Percentiles rank a stretch among this genome's conserved stretches.
Conservation (phyloP, 2,329 filamentous ascomycete species). For the Penicillium sp. region DNA sequence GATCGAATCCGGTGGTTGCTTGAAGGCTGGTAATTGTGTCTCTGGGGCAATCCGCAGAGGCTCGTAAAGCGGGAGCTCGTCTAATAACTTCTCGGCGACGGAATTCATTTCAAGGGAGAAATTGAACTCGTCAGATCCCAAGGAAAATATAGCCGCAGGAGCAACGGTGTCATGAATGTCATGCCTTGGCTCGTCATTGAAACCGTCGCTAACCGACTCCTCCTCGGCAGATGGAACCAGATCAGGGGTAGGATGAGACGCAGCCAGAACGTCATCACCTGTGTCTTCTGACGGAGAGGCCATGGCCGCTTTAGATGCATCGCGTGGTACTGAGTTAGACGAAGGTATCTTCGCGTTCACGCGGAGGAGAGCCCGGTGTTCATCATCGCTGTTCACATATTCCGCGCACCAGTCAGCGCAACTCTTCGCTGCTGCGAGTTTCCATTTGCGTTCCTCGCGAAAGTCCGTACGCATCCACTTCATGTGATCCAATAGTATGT, state of each 20-base stretch:
- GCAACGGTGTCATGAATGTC: conserved; percentile 52
- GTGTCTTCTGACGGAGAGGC: conserved; percentile 40
- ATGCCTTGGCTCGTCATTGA: conserved; percentile 49
- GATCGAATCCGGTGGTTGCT: conserved; percentile 68
- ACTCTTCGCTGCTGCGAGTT: conserved; percentile 76
- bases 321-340: conserved; percentile 28
- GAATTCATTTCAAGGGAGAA: conserved; percentile 77
- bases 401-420: conserved; percentile 83
- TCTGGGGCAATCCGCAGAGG: conserved; percentile 61
- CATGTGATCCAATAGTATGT: conserved; percentile 85
- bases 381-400: conserved; percentile 70
- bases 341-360: conserved; percentile 55
- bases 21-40: conserved; percentile 61
- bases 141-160: conserved; percentile 79
- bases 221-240: conserved; percentile 67
- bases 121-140: conserved; percentile 80
- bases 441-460: conserved; percentile 92
- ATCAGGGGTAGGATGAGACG: conserved; percentile 66
- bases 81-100: conserved; percentile 74
- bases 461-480: conserved; percentile 99
- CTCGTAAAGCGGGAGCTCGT: conserved; percentile 80
- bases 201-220: conserved; percentile 58
- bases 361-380: conserved; percentile 70
- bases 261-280: conserved; percentile 34
- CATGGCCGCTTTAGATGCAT: conserved; percentile 31